These are phyloP conservation scores for Acer saccharum DNA, from an alignment of 345 rosid species.

Conservation along the genomic window DNA sequence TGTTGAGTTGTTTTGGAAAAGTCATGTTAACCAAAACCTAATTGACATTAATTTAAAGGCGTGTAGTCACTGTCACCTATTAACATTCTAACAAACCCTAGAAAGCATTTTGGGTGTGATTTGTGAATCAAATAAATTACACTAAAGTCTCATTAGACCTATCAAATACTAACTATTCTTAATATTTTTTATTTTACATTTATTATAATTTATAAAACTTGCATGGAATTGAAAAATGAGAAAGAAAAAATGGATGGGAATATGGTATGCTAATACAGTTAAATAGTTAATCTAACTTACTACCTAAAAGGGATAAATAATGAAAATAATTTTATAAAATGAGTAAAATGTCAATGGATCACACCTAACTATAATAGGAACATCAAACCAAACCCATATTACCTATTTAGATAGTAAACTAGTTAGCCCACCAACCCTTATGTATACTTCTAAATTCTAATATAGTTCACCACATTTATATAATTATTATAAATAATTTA, in stretches of 20 bases:
- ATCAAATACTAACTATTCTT: too few species aligned
- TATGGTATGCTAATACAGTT: background rate
- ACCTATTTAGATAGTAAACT: background rate
- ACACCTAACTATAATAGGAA: conserved; percentile 18
- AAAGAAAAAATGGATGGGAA: too few species aligned
- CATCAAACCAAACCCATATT: conserved; percentile 20
- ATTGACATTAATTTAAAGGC: background rate
- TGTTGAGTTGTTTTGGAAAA: background rate
- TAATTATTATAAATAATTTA: background rate
- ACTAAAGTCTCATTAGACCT: too few species aligned
- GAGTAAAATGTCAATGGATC: background rate
- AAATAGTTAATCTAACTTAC: background rate
- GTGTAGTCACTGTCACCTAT: background rate
- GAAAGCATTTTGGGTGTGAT: background rate
- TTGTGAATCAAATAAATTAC: too few species aligned
- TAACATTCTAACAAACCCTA: background rate
- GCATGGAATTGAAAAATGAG: too few species aligned
- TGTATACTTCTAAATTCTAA: background rate
- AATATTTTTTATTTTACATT: too few species aligned
- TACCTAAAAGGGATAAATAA: background rate
- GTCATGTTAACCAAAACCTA: background rate
- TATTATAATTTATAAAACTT: too few species aligned
- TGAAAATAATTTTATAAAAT: background rate
- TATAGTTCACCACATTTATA: too few species aligned
- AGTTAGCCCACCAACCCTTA: conserved; percentile 32